A percentile compares a stretch with the other conserved stretches of the same genome.
These are phyloP conservation scores for Thermoascus crustaceus DNA, from an alignment of 2,329 filamentous ascomycete genomes.

Conservation along the genomic window DNA sequence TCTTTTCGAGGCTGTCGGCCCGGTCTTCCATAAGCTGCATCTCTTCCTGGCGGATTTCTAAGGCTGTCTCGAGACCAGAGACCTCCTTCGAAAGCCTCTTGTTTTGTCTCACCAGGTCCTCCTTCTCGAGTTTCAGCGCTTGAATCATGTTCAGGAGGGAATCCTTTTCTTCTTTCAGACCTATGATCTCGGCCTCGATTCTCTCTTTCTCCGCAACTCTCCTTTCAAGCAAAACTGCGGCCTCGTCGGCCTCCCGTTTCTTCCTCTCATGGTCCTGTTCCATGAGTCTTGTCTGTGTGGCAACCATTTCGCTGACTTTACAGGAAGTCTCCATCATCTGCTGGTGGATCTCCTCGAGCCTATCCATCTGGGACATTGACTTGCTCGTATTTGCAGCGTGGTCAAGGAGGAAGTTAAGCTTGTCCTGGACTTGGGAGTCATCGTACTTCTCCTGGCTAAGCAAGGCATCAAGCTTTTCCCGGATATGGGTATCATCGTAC, in stretches of 20 bases:
- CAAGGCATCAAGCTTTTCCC: conserved; percentile 56
- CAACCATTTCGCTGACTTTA: conserved; percentile 76
- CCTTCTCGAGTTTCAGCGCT: conserved; percentile 42
- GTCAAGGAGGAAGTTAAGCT: conserved; percentile 42
- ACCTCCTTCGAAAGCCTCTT: conserved; percentile 75
- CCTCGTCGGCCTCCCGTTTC: conserved; percentile 71
- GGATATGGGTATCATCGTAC: too few relatives aligned
- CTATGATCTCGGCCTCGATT: conserved; percentile 45
- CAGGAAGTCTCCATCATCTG: conserved; percentile 77
- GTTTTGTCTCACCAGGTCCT: conserved; percentile 69
- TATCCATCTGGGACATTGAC: conserved; percentile 66
- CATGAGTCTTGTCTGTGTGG: conserved; percentile 65
- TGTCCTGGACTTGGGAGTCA: conserved; percentile 52
- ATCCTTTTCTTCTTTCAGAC: conserved; percentile 52
- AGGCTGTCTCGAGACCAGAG: conserved; percentile 80
- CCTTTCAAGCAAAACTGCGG: conserved; percentile 71
- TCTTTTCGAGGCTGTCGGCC: conserved; percentile 79
- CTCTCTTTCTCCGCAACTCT: conserved; percentile 59
- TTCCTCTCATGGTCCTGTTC: conserved; percentile 69
- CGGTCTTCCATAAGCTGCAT: conserved; percentile 82
- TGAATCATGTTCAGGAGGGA: conserved; percentile 51
- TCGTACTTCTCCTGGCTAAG: conserved; percentile 14
- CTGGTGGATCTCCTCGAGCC: conserved; percentile 79
- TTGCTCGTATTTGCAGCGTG: conserved; percentile 54
- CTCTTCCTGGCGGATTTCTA: conserved; percentile 82